Evolutionary conservation across 2,329 filamentous ascomycete species (phyloP).

Genomic region (Zalaria obscura): DNA sequence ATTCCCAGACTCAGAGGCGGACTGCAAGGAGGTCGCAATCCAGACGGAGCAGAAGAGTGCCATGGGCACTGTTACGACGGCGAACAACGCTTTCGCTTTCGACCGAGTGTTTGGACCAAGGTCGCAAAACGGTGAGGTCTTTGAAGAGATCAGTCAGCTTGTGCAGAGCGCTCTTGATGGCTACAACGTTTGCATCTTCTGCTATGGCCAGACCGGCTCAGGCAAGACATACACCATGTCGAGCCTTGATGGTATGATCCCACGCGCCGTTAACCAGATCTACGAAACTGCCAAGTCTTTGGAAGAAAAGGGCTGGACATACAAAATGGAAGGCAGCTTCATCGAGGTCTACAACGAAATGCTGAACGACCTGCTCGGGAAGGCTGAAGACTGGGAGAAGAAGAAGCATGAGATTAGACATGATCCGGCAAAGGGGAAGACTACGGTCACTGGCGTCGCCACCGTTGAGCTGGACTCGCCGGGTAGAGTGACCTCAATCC

Average conservation of each 20-base stretch:
- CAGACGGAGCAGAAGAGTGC: conserved; percentile 74
- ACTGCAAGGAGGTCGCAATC: conserved; percentile 75
- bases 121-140: conserved; percentile 71
- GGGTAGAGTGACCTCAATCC: conserved; percentile 62
- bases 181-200: conserved; percentile 98
- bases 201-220: conserved; percentile 92
- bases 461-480: conserved; percentile 66
- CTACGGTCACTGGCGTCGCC: conserved; percentile 66
- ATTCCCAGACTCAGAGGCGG: conserved; percentile 58
- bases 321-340: conserved; percentile 88
- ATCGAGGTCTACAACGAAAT: conserved; percentile 98
- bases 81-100: conserved; percentile 77
- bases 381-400: conserved; percentile 56
- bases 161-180: conserved; percentile 93
- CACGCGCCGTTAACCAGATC: conserved; percentile 81
- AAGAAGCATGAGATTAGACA: conserved; percentile 85
- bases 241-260: conserved; percentile 83
- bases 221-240: conserved; percentile 98
- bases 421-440: conserved; percentile 68
- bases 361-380: conserved; percentile 74
- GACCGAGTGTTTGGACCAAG: conserved; percentile 78
- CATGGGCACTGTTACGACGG: conserved; percentile 59
- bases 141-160: conserved; percentile 90
- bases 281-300: conserved; percentile 75
- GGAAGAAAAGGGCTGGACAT: conserved; percentile 84